phyloP scores from a whole-genome alignment of 768 basidiomycete species.

The Termitomyces sp. region DNA sequence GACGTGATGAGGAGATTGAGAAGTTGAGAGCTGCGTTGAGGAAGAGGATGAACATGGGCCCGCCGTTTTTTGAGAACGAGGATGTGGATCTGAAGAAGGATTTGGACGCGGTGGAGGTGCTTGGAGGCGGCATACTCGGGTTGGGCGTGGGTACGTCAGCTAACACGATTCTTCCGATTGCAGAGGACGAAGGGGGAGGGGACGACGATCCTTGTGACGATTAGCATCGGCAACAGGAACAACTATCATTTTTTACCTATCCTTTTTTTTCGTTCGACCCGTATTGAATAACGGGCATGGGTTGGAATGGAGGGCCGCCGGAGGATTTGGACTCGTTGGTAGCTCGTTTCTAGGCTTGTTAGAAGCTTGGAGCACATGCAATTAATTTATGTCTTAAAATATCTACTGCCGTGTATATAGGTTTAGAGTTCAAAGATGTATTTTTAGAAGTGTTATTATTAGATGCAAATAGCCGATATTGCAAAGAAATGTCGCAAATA shows the following conservation, averaged over 20 bases:
- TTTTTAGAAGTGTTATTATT: not conserved
- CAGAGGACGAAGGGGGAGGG: slow-evolving; percentile 8
- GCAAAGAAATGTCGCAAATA: too few species aligned
- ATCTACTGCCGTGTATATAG: not conserved
- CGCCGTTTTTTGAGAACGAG: slow-evolving; percentile 19
- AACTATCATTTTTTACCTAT: not conserved
- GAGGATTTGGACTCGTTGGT: not conserved
- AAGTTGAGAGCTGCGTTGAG: slow-evolving; percentile 60
- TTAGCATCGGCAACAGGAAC: not conserved
- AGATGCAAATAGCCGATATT: too few species aligned
- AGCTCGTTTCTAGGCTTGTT: not conserved
- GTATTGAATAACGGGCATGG: not conserved
- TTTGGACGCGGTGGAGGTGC: slow-evolving; percentile 48
- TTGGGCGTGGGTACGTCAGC: slow-evolving; percentile 4
- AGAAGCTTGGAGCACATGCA: slow-evolving; percentile 1
- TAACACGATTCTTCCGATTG: slow-evolving; percentile 7
- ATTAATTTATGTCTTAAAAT: slow-evolving; percentile 10
- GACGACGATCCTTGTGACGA: slow-evolving; percentile 13
- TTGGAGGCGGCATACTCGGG: slow-evolving; percentile 13
- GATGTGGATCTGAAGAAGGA: slow-evolving; percentile 52
- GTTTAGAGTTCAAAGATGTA: not conserved
- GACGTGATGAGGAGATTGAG: slow-evolving; percentile 75
- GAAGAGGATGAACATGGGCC: slow-evolving; percentile 43
- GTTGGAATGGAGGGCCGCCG: not conserved
- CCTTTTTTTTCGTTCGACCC: not conserved